Evolutionary conservation across 23 red algal genomes (phyloP).

Genomic region (Gracilaria gracilis): DNA sequence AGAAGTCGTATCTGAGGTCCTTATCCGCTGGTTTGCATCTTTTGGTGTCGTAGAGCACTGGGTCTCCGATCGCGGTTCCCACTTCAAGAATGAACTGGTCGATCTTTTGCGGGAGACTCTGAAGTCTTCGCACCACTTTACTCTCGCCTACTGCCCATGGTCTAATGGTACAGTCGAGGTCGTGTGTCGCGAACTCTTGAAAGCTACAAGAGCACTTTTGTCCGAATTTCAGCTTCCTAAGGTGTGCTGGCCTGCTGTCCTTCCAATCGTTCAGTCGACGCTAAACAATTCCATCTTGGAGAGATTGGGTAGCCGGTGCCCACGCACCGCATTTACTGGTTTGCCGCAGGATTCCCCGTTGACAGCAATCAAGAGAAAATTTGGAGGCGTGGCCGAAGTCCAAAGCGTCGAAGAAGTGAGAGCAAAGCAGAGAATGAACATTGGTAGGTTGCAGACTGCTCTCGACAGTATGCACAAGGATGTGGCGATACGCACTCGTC

Average conservation of each 20-base stretch:
- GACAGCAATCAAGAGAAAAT: not conserved
- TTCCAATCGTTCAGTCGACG: not conserved
- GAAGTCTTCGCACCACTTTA: slow-evolving; percentile 49
- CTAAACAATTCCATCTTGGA: slow-evolving; percentile 31
- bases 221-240: slow-evolving; percentile 42
- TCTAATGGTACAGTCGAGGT: slow-evolving; percentile 56
- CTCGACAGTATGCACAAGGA: slow-evolving; percentile 17
- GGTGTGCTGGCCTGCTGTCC: slow-evolving; percentile 16
- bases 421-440: not conserved
- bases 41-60: slow-evolving; percentile 2
- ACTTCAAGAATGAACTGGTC: slow-evolving; percentile 28
- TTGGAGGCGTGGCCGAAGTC: not conserved
- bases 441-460: not conserved
- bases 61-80: slow-evolving; percentile 6
- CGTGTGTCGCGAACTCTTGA: slow-evolving; percentile 14
- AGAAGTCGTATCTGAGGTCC: not conserved
- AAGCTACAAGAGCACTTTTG: slow-evolving; percentile 3
- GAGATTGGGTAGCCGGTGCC: not conserved
- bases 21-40: not conserved
- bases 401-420: not conserved
- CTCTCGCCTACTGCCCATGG: slow-evolving; percentile 35
- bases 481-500: not conserved
- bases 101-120: not conserved
- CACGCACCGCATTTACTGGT: slow-evolving; percentile 1
- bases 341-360: not conserved